Percentiles rank a stretch among this genome's conserved stretches.
Evolutionary conservation across 1,284 basidiomycete genomes (phyloP).

Genomic region (Cryptococcus wingfieldii): DNA sequence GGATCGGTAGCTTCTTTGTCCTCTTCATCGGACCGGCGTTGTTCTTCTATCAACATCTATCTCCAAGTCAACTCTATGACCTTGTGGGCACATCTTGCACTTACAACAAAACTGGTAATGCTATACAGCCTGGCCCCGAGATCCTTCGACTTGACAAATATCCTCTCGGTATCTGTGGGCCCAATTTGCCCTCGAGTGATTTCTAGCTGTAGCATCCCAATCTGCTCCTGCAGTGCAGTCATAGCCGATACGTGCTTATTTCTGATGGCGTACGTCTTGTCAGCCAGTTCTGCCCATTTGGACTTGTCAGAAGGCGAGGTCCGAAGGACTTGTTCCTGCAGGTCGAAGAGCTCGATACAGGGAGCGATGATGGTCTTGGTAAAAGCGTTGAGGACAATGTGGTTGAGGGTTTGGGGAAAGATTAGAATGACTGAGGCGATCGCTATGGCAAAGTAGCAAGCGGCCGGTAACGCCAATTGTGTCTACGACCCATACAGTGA

Average conservation of each 20-base stretch:
- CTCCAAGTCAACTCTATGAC: neutral
- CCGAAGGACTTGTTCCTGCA: constrained; percentile 42
- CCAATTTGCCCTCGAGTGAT: constrained; percentile 49
- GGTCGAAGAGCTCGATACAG: constrained; percentile 30
- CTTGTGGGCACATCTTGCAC: constrained; percentile 1
- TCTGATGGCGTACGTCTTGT: constrained; percentile 20
- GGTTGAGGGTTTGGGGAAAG: constrained; percentile 69
- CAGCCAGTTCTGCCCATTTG: constrained; percentile 30
- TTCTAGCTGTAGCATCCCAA: constrained; percentile 49
- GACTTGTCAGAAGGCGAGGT: constrained; percentile 24
- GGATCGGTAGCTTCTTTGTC: constrained; percentile 9
- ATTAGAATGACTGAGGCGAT: constrained; percentile 58
- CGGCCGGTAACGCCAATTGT: constrained; percentile 57
- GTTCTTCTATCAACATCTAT: constrained; percentile 36
- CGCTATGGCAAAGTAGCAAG: constrained; percentile 61
- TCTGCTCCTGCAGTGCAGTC: constrained; percentile 29
- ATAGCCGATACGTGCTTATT: constrained; percentile 25
- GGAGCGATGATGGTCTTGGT: constrained; percentile 37
- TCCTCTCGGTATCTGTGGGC: constrained; percentile 42
- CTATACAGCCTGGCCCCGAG: constrained; percentile 34
- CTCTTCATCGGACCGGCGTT: constrained; percentile 11
- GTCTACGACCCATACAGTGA: constrained; percentile 15
- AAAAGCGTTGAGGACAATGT: constrained; percentile 43
- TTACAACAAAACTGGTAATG: constrained; percentile 35
- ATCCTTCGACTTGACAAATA: constrained; percentile 40